Evolutionary conservation across 768 basidiomycete genomes (phyloP).

Genomic region (Cystoderma amianthinum): DNA sequence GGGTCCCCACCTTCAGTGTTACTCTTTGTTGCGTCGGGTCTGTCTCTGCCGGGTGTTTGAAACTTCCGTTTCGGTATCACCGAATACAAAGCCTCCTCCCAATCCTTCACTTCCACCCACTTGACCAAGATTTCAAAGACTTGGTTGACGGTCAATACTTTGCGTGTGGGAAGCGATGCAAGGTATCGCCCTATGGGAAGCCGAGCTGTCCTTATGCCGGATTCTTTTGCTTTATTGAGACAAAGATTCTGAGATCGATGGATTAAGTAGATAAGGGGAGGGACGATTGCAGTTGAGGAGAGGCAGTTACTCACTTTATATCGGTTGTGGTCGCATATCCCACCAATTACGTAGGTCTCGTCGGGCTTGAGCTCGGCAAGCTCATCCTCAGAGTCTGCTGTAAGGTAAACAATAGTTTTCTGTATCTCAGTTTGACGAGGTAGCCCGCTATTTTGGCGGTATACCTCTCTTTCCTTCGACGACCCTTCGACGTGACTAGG

Average conservation of each 20-base stretch:
- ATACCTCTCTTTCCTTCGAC: background rate
- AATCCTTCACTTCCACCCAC: conserved; percentile 82
- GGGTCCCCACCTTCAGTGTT: conserved; percentile 9
- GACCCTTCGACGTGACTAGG: background rate
- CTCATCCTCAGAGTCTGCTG: conserved; percentile 88
- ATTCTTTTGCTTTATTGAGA: conserved; percentile 71
- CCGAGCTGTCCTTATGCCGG: conserved; percentile 76
- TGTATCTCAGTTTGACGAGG: conserved; percentile 21
- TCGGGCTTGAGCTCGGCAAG: conserved; percentile 74
- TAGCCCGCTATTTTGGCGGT: background rate
- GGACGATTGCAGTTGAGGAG: background rate
- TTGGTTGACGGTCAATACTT: conserved; percentile 97
- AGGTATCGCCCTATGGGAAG: conserved; percentile 94
- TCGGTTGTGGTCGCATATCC: conserved; percentile 92
- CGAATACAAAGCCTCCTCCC: conserved; percentile 82
- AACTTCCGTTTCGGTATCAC: conserved; percentile 94
- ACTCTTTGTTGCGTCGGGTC: conserved; percentile 6
- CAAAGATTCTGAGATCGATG: conserved; percentile 66
- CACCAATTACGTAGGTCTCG: conserved; percentile 92
- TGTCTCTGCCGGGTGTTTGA: conserved; percentile 32
- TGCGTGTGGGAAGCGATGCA: conserved; percentile 77
- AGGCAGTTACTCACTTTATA: conserved; percentile 58
- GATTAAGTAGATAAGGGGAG: conserved; percentile 13
- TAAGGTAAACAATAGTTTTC: conserved; percentile 78
- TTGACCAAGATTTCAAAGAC: conserved; percentile 87